These are phyloP conservation scores for Yamadazyma phyllophila DNA, from an alignment of 805 yeast species.

Conservation along the genomic window DNA sequence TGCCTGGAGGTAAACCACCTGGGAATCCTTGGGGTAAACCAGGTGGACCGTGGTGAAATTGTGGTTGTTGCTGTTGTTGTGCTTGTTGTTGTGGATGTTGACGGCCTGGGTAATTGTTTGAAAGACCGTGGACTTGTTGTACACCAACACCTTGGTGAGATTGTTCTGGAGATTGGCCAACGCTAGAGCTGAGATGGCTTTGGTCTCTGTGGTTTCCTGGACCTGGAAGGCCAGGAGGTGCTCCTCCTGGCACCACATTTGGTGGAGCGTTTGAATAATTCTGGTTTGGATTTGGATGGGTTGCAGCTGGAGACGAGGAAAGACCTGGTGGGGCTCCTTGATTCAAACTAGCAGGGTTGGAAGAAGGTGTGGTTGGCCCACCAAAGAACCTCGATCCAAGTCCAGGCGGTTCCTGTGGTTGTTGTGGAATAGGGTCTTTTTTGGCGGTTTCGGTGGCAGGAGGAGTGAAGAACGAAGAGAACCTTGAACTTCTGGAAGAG, in stretches of 20 bases:
- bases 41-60: slow-evolving; percentile 8
- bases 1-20: slow-evolving; percentile 11
- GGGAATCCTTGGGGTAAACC: slow-evolving; percentile 2
- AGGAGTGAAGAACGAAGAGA: slow-evolving; percentile 32
- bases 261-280: no score
- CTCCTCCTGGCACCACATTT: no score
- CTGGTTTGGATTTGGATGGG: no score
- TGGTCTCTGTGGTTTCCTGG: no score
- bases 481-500: slow-evolving; percentile 31
- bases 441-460: background rate
- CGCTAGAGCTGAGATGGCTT: no score
- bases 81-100: slow-evolving; percentile 13
- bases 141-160: no score
- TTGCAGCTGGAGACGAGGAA: background rate
- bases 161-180: no score
- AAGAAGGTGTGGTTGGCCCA: slow-evolving; percentile 5
- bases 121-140: no score
- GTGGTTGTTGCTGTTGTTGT: slow-evolving; percentile 4
- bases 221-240: no score
- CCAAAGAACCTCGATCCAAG: slow-evolving; percentile 16
- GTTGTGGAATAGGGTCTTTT: background rate
- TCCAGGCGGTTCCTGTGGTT: background rate
- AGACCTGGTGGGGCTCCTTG: background rate
- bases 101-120: background rate
- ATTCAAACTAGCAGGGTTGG: slow-evolving; percentile 1